Base-by-base conservation (phyloP, 2,329 filamentous ascomycete genomes). In the Colletotrichum sojae region DNA sequence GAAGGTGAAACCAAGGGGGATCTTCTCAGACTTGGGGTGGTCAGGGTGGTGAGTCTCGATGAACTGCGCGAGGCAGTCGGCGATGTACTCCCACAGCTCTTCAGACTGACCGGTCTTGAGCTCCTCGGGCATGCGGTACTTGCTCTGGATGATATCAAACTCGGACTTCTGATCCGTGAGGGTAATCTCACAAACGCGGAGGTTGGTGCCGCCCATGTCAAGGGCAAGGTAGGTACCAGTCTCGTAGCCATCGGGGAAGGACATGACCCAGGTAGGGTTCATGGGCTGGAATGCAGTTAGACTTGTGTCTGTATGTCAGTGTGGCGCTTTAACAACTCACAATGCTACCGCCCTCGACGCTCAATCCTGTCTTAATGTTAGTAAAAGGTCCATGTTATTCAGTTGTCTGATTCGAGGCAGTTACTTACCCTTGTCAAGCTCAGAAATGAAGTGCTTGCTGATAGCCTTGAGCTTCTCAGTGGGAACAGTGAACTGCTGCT, bases 241-340 rank as follows among this genome's bases (percentile, higher is more conserved):
- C 81, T 98, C 95, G 73, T 95, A 82, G 73, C 95, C 95, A 78
- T 92, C 92, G 22, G 95, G 95, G 80, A 94, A 94, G 54, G 89
- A 89, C 90, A 97, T 94, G 72, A 97, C 94, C 95, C 95, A 98
- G 64, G 95, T 97, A 68, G 95, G 93, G 83, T 98, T 98, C 95
- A 98, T 98, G 69, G 95, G 95, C 94, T 97, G 74, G 53, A 36
- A 6, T 20, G 10, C n/a, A 12, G 52, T 78, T 70, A 76, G 78
- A 67, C 39, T 15, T 36, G 18, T 12, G 10, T 43, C 16, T 2
- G n/a, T 22, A 18, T 43, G 13, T 6, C 40, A 43, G 16, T 13
- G 40, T 10, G 18, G 20, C 18, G 10, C 46, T 25, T 45, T 49
- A 18, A n/a, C 57, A 22, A 86, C 93, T 86, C 81, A 97, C 94